Evolutionary conservation across 768 basidiomycete genomes (phyloP), one percentile per base, ranked within the genome.

Genomic region (Tulasnella sp.): DNA sequence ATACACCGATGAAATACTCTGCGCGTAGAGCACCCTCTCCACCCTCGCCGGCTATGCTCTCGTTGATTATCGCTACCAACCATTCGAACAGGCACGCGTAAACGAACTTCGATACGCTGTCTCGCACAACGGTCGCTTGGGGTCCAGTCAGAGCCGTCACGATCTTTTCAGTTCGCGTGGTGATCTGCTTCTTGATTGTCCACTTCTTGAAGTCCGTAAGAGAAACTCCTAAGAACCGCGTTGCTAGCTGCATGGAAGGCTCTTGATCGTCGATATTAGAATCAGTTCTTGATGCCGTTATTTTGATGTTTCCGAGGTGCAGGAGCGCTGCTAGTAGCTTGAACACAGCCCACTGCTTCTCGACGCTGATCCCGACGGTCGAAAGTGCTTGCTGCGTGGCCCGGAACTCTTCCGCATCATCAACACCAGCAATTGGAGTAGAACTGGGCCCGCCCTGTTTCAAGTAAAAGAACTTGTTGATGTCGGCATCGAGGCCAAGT

Each of bases 41-140:
- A 57, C 84, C 85, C 68, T 96, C 92, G n/a, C 93, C 93, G 1
- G 90, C 84, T 72, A 99, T 75, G 71, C 88, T 91, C 72, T 98
- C 94, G 70, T 99, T 99, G 67, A 97, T 88, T 59, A 97, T 89
- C 12, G 90, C 85, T 25, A 98, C 94, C 48, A 99, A 76, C 92
- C 94, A 99, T 72, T 99, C 96, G 68, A 99, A 99, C 69, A 98
- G 76, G 70, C 92, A 97, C 7, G 94, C 92, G 73, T 99, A 99
- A 42, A 99, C 87, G 70, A 97, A 98, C 72, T 99, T 99, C 27
- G 96, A 88, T 48, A 98, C 94, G 66, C 87, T 90, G 70, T 99
- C 96, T 62, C 92, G 78, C 55, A 99, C 96, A 58, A 92, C 90
- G 12, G 82, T 87, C 15, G 96, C 93, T 70, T 96, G 92, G 2